Base-by-base conservation (phyloP, 2,329 filamentous ascomycete genomes). In the Arthroderma sp. region DNA sequence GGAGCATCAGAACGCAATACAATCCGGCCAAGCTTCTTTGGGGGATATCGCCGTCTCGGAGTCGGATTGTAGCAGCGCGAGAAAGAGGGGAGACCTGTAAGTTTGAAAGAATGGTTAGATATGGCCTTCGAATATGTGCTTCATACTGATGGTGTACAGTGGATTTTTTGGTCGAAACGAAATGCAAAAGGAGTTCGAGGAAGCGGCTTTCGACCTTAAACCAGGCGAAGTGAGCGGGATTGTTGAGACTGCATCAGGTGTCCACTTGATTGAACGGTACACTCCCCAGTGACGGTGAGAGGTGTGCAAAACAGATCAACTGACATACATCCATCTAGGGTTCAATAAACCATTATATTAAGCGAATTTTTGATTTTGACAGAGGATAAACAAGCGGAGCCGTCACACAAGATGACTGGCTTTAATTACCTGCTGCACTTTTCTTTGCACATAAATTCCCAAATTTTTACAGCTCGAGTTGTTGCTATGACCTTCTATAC, bases 141-240 rank as follows among this genome's bases (percentile, higher is more conserved):
- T 7, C 42, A 34, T 34, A 39, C 36, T 45, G 6, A 41, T 41
- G 55, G 43, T 39, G 28, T 38, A 31, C 44, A 42, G 11, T 36
- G 91, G 91, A 15, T 94, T 88, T 66, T 98, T 98, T 64, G 88
- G 86, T 45, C 80, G 76, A 57, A 86, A 87, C 29, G 89, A 96
- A 58, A 98, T 98, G 91, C 91, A 98, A 64, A 89, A 88, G 70
- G 89, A 95, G 67, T 98, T 98, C 59, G 91, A 98, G 68, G 86
- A 95, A 46, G 88, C 88, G 4, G 83, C 91, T 1, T 98, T 98
- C 67, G 81, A 76, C n/a, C 72, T 98, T 45, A 76, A 88, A 64
- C 81, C 82, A 2, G 88, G 87, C 31, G 78, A 95, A 66, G 79
- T 96, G 58, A 95, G 88, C 66, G 73, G 75, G 39, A 73, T 95